Percentiles rank a stretch among this genome's conserved stretches.
Evolutionary conservation across 495 filamentous ascomycete genomes (phyloP).

Genomic region (Aspergillus heteromorphus): DNA sequence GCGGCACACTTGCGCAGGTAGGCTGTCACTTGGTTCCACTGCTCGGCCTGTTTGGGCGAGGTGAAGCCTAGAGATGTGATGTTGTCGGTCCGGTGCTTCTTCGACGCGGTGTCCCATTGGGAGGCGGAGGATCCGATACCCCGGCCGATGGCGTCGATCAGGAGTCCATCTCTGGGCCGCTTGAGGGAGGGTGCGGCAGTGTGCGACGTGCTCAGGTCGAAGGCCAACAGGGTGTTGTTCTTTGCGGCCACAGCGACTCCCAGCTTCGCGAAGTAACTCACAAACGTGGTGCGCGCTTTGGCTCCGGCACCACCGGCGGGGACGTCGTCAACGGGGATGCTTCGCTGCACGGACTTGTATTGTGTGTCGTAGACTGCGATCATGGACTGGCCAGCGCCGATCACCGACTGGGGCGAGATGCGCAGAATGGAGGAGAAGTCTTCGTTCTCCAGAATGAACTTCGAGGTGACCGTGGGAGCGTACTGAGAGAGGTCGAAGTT

Average conservation of each 20-base stretch:
- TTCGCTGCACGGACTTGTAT: conserved; percentile 57
- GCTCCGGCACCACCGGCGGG: conserved; percentile 15
- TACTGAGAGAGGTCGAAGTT: conserved; percentile 45
- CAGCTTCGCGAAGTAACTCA: conserved; percentile 58
- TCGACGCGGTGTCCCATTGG: conserved; percentile 29
- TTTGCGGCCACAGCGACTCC: conserved; percentile 56
- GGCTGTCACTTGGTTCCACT: conserved; percentile 31
- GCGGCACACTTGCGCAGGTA: conserved; percentile 24
- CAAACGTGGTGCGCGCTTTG: conserved; percentile 32
- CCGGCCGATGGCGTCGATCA: conserved; percentile 67
- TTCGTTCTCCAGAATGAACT: conserved; percentile 36
- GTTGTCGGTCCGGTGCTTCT: conserved; percentile 32
- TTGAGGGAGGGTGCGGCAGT: conserved; percentile 43
- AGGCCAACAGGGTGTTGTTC: conserved; percentile 51
- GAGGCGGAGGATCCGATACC: conserved; percentile 36
- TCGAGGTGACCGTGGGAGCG: conserved; percentile 34
- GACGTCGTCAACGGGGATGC: conserved; percentile 45
- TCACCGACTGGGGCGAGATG: conserved; percentile 40
- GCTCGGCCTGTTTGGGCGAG: conserved; percentile 29
- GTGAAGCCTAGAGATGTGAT: conserved; percentile 27
- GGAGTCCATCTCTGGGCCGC: conserved; percentile 57
- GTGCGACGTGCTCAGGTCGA: conserved; percentile 59
- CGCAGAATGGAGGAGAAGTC: conserved; percentile 43
- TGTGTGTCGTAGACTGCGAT: conserved; percentile 60
- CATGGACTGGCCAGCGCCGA: conserved; percentile 40